These are phyloP conservation scores for Coniochaeta prunicola DNA, from an alignment of 2,329 filamentous ascomycete genomes.

Conservation along the genomic window DNA sequence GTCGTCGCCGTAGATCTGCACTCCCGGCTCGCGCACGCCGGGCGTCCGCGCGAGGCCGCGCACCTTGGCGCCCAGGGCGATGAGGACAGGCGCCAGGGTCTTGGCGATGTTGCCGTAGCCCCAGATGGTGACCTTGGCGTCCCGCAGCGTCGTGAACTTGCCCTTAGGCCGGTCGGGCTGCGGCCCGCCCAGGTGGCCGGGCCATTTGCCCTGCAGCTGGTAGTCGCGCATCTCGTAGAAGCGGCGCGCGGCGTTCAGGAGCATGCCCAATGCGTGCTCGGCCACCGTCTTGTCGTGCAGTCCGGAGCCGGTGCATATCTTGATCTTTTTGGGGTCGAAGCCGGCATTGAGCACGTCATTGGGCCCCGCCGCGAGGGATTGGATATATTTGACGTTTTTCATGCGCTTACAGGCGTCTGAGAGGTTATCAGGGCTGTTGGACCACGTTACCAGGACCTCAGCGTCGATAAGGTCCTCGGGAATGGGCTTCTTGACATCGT, in stretches of 20 bases:
- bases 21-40: conserved; percentile 47
- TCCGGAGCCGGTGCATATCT: conserved; percentile 55
- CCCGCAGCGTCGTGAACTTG: conserved; percentile 51
- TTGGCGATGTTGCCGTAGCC: conserved; percentile 62
- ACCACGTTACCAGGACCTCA: conserved; percentile 55
- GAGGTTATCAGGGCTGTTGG: conserved; percentile 51
- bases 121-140: conserved; percentile 53
- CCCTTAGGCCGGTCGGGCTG: conserved; percentile 50
- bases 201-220: conserved; percentile 51
- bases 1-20: conserved; percentile 50
- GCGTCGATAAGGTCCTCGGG: conserved; percentile 52
- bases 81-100: conserved; percentile 46
- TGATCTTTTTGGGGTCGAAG: conserved; percentile 43
- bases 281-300: conserved; percentile 59
- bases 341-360: conserved; percentile 58
- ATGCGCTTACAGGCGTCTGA: conserved; percentile 47
- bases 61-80: conserved; percentile 49
- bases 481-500: conserved; percentile 49
- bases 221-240: conserved; percentile 58
- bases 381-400: conserved; percentile 56
- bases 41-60: conserved; percentile 47
- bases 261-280: conserved; percentile 54
- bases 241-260: conserved; percentile 46
- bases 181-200: conserved; percentile 52
- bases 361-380: conserved; percentile 58